These are phyloP conservation scores for Mrakia gelida DNA, from an alignment of 768 basidiomycete species.

Conservation along the genomic window DNA sequence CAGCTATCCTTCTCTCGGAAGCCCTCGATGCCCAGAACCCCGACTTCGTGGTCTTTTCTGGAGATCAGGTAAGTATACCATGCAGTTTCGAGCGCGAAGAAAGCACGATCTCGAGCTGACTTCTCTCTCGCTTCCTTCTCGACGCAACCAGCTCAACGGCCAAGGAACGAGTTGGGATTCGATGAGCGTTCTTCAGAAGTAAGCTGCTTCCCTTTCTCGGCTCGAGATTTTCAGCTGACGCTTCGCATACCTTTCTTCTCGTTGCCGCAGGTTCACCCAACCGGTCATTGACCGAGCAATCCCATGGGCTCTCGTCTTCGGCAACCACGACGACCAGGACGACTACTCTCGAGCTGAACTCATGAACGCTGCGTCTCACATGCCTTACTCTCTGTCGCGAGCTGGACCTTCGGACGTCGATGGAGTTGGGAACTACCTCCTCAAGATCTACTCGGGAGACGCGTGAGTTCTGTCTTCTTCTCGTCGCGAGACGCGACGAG, in stretches of 20 bases:
- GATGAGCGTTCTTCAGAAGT: slow-evolving; percentile 77
- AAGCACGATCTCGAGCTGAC: too few relatives aligned
- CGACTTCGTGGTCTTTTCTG: slow-evolving; percentile 76
- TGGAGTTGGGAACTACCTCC: slow-evolving; percentile 61
- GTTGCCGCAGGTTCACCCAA: slow-evolving; percentile 53
- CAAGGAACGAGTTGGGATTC: slow-evolving; percentile 87
- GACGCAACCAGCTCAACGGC: slow-evolving; percentile 16
- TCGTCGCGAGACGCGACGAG: background rate
- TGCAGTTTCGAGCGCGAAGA: too few relatives aligned
- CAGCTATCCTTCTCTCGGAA: slow-evolving; percentile 63
- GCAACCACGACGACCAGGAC: slow-evolving; percentile 74
- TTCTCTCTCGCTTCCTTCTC: too few relatives aligned
- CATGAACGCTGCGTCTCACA: slow-evolving; percentile 38
- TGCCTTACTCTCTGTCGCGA: slow-evolving; percentile 81
- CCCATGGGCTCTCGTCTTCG: slow-evolving; percentile 89
- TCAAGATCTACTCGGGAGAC: slow-evolving; percentile 80
- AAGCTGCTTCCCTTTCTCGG: background rate
- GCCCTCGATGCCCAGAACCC: slow-evolving; percentile 78
- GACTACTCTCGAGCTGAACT: slow-evolving; percentile 18
- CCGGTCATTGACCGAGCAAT: slow-evolving; percentile 62
- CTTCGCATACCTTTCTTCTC: too few relatives aligned
- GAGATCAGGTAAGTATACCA: slow-evolving; percentile 52
- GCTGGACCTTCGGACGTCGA: slow-evolving; percentile 76
- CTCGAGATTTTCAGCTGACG: background rate
- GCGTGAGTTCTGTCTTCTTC: slow-evolving; percentile 53